Conservation (phyloP, 2,329 filamentous ascomycete genomes). For the Kalaharituber pfeilii region DNA sequence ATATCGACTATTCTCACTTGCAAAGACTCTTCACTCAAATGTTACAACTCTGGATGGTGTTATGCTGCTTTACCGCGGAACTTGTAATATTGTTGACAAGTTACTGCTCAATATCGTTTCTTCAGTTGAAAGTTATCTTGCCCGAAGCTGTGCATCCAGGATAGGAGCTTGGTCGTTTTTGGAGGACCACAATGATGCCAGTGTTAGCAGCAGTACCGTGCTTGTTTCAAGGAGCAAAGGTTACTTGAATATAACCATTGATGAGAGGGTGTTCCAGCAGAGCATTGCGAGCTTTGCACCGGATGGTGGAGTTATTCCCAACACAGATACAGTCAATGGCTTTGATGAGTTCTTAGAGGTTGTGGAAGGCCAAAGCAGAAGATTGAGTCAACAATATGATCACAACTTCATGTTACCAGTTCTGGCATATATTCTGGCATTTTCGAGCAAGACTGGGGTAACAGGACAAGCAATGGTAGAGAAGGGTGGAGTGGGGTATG, state of each 20-base stretch:
- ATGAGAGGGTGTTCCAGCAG: slow-evolving; percentile 10
- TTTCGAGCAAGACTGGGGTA: neutral
- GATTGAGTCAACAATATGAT: slow-evolving; percentile 12
- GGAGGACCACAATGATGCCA: slow-evolving; percentile 2
- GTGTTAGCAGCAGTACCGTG: neutral
- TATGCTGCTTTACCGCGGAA: slow-evolving; percentile 18
- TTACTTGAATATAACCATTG: slow-evolving; percentile 12
- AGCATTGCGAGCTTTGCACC: slow-evolving; percentile 14
- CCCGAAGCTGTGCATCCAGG: slow-evolving; percentile 9
- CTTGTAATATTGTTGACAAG: slow-evolving; percentile 17
- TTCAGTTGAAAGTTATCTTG: slow-evolving; percentile 18
- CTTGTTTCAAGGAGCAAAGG: slow-evolving; percentile 19
- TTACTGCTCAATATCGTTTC: slow-evolving; percentile 18
- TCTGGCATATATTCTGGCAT: neutral
- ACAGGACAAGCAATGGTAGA: slow-evolving; percentile 19
- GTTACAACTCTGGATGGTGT: slow-evolving; percentile 20
- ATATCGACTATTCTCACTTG: slow-evolving; percentile 16
- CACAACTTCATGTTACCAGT: slow-evolving; percentile 14
- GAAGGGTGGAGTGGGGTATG: slow-evolving; percentile 15
- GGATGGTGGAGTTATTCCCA: slow-evolving; percentile 1
- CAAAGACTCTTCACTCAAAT: slow-evolving; percentile 16
- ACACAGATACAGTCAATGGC: neutral
- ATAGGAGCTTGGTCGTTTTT: slow-evolving; percentile 13
- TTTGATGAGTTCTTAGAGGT: slow-evolving; percentile 8
- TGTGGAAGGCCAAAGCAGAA: slow-evolving; percentile 3